Evolutionary conservation across 2,329 filamentous ascomycete species (phyloP), one percentile per base, ranked within the genome.

Genomic region (Monosporascus cannonballus): DNA sequence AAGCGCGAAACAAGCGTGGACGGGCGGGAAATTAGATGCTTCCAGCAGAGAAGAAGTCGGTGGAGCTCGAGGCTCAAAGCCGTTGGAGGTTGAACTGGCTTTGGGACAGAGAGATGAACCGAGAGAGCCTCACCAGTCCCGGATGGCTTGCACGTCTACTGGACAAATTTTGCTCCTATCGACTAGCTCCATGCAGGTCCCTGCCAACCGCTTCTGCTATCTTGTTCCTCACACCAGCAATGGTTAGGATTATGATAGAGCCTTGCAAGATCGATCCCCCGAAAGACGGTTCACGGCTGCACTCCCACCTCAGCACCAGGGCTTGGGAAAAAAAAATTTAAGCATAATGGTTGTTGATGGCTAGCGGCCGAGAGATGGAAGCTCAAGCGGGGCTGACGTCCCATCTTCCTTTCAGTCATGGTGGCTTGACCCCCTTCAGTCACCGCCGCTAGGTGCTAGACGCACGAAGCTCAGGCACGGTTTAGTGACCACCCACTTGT

Each of bases 21-120:
- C 51, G 54, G 54, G 49, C 51, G 50, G 54, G 54, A 56, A 56
- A 56, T 56, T 52, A 56, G 54, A 48, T 42, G 53, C 42, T 46
- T 18, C 42, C 17, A 46, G 42, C 42, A 46, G 54, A 54, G 45
- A 38, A 47, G 38, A 46, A 54, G 55, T 55, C 53, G 53, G 55
- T 55, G 42, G 42, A 46, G 42, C 24, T 27, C 25, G 20, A 46
- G 42, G 20, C 24, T 27, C 6, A 25, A 27, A 24, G 42, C 42
- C 42, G 42, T 46, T 27, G 14, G 22, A 30, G 27, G 30, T 34
- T 9, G 30, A 34, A 34, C 30, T 34, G 9, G 30, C 30, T 34
- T 34, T 34, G 30, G 11, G 4, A 14, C 4, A 34, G 25, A 27
- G 27, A 4, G 30, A 34, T 34, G 30, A 4, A 34, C 30, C 11